Conservation (phyloP, 306 rosid species). For the Cercis canadensis region DNA sequence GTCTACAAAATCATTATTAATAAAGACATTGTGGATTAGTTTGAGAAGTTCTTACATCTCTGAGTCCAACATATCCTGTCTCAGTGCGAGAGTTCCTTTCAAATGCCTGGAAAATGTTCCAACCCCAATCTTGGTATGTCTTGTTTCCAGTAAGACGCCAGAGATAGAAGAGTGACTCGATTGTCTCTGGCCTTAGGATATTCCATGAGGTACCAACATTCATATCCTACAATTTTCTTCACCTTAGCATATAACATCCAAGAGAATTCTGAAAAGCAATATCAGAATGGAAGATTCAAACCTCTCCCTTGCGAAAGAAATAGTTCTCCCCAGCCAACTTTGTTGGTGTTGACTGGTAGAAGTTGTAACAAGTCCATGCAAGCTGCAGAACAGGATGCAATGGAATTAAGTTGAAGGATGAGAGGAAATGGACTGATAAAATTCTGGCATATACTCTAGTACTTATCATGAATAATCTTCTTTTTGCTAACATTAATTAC, state of each 20-base stretch:
- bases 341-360: conserved; percentile 86
- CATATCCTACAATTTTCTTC: conserved; percentile 71
- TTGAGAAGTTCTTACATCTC: conserved; percentile 71
- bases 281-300: conserved; percentile 47
- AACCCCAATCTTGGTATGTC: conserved; percentile 99
- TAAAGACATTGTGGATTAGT: neutral
- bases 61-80: conserved; percentile 91
- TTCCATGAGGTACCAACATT: conserved; percentile 95
- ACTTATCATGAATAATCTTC: conserved; percentile 1
- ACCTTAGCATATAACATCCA: conserved; percentile 34
- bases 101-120: conserved; percentile 96
- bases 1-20: neutral
- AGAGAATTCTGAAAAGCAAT: conserved; percentile 12
- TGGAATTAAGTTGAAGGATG: conserved; percentile 5
- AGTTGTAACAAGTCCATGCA: conserved; percentile 99
- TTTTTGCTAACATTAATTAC: neutral
- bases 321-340: conserved; percentile 98
- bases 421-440: conserved; percentile 12
- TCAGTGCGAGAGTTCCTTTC: conserved; percentile 87
- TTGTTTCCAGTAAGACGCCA: conserved; percentile 92
- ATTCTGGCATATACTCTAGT: conserved; percentile 18
- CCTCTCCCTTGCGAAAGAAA: conserved; percentile 77
- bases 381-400: conserved; percentile 57
- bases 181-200: conserved; percentile 92
- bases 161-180: conserved; percentile 92